Base-by-base conservation (phyloP, 208 protist genomes). In the Trypanosoma vivax region DNA sequence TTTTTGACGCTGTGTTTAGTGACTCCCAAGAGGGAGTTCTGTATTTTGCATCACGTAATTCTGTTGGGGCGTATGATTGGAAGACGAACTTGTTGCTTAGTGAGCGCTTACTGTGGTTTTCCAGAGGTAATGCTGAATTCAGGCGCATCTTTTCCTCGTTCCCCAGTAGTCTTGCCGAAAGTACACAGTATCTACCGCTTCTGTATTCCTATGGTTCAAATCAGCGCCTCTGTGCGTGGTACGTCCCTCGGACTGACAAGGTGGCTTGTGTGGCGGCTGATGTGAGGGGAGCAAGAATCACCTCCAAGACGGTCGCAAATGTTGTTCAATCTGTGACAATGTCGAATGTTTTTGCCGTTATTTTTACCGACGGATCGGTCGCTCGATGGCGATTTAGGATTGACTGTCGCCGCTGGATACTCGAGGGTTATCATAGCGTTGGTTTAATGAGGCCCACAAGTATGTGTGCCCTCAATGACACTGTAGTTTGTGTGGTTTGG, bases 1-100 rank as follows among this genome's bases (percentile, higher is more conserved):
- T 92, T 7, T 33, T 92, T 45, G 85, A 92, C 62, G 76, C 68
- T 35, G 75, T 76, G 46, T 92, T 92, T 60, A 92, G 85, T 58
- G 73, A 89, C 34, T 65, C 81, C 38, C 57, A 80, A 19, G 73
- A 79, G 62, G 85, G 84, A 40, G 48, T 86, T 21, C 18, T 92
- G 33, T 89, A 79, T 65, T 87, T 92, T 53, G 78, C 78, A 9
- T 82, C 76, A 14, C 66, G 70, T 39, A 70, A 61, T 61, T 69
- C 73, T 6, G 69, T 92, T 18, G 77, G 79, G 29, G 75, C 58
- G 19, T 92, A 92, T 56, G 85, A 92, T 69, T 92, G 85, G 80
- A 73, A 73, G 42, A 48, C 79, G 34, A 60, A 55, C 11, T 60
- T 82, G 47, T 66, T 92, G 31, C 63, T 92, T 46, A 82, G 85